Conservation (phyloP, 805 yeast species). For the Saccharomycopsis fodiens region DNA sequence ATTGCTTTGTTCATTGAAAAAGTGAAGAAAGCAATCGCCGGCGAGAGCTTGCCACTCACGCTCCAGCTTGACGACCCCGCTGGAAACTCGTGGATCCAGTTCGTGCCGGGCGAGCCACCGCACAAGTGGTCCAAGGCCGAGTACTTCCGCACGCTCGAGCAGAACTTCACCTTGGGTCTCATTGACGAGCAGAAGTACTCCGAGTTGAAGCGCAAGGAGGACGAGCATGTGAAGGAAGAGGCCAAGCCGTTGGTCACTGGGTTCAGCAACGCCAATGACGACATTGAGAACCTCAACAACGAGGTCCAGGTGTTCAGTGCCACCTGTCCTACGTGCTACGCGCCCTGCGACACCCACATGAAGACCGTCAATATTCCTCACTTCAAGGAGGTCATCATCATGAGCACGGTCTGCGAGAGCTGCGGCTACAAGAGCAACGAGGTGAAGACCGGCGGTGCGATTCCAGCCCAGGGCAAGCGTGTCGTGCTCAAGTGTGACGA, state of each 20-base stretch:
- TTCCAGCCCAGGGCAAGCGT: conserved; percentile 77
- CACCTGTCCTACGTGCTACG: conserved; percentile 83
- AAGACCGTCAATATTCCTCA: conserved; percentile 95
- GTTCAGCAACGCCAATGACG: conserved; percentile 62
- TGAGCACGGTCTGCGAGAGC: conserved; percentile 87
- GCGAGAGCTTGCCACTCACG: conserved; percentile 70
- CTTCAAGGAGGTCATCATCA: conserved; percentile 92
- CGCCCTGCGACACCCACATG: conserved; percentile 88
- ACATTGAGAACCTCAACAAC: conserved; percentile 75
- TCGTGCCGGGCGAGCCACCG: conserved; percentile 74
- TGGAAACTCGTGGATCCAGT: conserved; percentile 96
- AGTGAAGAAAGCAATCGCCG: conserved; percentile 54
- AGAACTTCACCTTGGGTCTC: conserved; percentile 77
- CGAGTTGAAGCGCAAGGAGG: conserved; percentile 30
- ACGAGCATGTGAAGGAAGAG: conserved; percentile 12
- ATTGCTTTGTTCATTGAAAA: conserved; percentile 60
- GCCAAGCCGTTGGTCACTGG: conserved; percentile 41
- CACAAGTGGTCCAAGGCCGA: conserved; percentile 87
- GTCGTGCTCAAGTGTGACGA: conserved; percentile 67
- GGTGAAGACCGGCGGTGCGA: conserved; percentile 97
- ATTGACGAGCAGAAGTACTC: conserved; percentile 39
- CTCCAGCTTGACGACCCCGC: conserved; percentile 85
- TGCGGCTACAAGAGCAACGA: conserved; percentile 97
- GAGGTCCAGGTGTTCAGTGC: conserved; percentile 93
- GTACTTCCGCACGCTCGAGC: conserved; percentile 80